Percentiles rank a stretch among this genome's conserved stretches.
Conservation (phyloP, 192 early-diverging fungal genomes). For the Coemansia sp. region DNA sequence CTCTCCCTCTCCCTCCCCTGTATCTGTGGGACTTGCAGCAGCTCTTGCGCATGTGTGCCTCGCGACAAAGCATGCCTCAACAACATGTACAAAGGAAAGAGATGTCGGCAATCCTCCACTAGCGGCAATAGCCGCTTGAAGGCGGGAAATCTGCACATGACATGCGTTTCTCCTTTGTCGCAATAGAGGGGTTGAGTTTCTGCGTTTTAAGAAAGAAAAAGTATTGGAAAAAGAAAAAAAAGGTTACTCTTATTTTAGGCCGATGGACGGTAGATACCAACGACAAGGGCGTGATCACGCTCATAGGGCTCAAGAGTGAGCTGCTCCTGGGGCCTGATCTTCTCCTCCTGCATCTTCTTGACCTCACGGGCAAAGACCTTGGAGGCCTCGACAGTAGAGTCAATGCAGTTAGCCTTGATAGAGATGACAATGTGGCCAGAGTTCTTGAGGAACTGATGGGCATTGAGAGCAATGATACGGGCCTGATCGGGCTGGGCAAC, state of each 20-base stretch:
- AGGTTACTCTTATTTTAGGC: constrained; percentile 21
- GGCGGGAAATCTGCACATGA: neutral
- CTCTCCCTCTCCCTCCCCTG: neutral
- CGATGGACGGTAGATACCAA: constrained; percentile 74
- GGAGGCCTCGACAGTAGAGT: constrained; percentile 95
- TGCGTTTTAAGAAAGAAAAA: neutral
- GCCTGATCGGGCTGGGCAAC: constrained; percentile 99
- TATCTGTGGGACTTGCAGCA: neutral
- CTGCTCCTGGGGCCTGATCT: constrained; percentile 92
- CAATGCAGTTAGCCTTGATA: constrained; percentile 99
- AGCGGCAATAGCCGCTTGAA: neutral
- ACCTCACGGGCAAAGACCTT: constrained; percentile 97
- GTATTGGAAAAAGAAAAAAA: constrained; percentile 6
- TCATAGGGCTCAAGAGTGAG: constrained; percentile 98
- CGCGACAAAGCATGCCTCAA: neutral
- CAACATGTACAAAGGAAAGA: neutral
- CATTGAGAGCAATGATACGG: constrained; percentile 96
- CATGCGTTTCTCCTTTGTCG: neutral
- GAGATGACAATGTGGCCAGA: constrained; percentile 97
- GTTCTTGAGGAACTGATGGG: constrained; percentile 97
- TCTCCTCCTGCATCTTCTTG: constrained; percentile 86
- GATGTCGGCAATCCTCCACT: neutral
- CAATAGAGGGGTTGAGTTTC: neutral
- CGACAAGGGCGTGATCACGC: constrained; percentile 97
- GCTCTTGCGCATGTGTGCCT: neutral